Conservation (phyloP, 148 eudicot species). For the Linanthus parryae region DNA sequence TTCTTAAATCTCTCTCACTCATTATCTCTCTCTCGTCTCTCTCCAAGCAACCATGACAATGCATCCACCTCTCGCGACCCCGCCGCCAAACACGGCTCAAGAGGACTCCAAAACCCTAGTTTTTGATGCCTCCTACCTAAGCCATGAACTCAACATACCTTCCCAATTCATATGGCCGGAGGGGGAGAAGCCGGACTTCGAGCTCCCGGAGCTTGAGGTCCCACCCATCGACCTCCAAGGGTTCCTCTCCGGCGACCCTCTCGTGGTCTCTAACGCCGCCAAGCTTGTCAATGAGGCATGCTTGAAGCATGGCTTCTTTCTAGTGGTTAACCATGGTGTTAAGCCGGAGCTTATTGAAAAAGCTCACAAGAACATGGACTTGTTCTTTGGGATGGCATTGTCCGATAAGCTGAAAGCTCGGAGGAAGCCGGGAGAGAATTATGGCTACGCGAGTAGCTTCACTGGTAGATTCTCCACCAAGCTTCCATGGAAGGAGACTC, state of each 20-base stretch:
- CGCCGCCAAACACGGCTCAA: too few relatives aligned
- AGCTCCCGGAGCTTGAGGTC: constrained; percentile 27
- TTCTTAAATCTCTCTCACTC: too few relatives aligned
- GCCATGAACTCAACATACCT: constrained; percentile 27
- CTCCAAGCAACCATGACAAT: too few relatives aligned
- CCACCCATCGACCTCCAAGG: constrained; percentile 35
- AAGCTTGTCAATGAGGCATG: constrained; percentile 39
- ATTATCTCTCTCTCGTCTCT: too few relatives aligned
- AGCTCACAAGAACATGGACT: constrained; percentile 31
- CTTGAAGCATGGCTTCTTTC: constrained; percentile 43
- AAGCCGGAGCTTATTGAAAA: constrained; percentile 27
- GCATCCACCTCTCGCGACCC: too few relatives aligned
- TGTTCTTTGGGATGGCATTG: constrained; percentile 38
- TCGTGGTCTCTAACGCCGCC: constrained; percentile 23
- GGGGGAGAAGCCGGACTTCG: constrained; percentile 26
- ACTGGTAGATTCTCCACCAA: constrained; percentile 52
- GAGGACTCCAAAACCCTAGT: neutral
- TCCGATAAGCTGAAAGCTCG: constrained; percentile 37
- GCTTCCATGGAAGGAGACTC: constrained; percentile 76
- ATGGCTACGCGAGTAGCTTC: constrained; percentile 65
- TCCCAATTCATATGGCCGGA: constrained; percentile 41
- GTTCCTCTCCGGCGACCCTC: constrained; percentile 39
- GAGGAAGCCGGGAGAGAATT: constrained; percentile 40
- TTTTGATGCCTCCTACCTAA: constrained; percentile 24
- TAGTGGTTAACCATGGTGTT: constrained; percentile 35